Evolutionary conservation across 2,329 filamentous ascomycete genomes (phyloP), one percentile per base, ranked within the genome.

Genomic region (Sphaerulina populicola): DNA sequence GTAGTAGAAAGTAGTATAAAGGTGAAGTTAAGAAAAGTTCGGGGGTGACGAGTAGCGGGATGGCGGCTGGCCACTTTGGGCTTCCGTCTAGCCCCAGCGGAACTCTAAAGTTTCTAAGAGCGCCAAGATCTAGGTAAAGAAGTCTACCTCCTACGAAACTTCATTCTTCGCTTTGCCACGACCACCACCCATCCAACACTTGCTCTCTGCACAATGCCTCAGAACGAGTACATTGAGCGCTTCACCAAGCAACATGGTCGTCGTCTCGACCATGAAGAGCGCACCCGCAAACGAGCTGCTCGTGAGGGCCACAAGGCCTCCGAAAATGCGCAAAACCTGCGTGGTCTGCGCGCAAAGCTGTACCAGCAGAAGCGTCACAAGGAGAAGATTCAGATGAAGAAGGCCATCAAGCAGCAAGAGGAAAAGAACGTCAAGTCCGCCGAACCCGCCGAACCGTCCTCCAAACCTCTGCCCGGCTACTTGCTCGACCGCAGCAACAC

Each of bases 341-440:
- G 86, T 56, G 93, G 93, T 59, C 81, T 97, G 63, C 79, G 88
- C 57, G 93, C 93, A 62, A 98, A 98, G 78, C 76, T 94, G 65
- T 84, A 93, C 75, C 85, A 91, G 71, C 84, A 97, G 80, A 88
- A 90, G 77, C 82, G 93, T 23, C 87, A 89, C 75, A 86, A 90
- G 70, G 90, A 98, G 77, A 98, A 98, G 84, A 94, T 95, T 68
- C 88, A 94, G 79, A 90, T 95, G 85, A 86, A 85, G 72, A 94
- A 95, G 79, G 77, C 83, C 66, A 94, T 98, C 79, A 88, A 86
- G 73, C 86, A 88, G 40, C 88, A 95, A 75, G 93, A 98, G 73
- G 88, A 96, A 77, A 84, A 88, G 73, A 94, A 96, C 67, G 83
- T 97, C 76, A 95, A 97, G 74, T 87, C 86, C 7, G 75, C 80